Evolutionary conservation across 23 red algal species (phyloP).

Genomic region (Cyanidioschyzon merolae): DNA sequence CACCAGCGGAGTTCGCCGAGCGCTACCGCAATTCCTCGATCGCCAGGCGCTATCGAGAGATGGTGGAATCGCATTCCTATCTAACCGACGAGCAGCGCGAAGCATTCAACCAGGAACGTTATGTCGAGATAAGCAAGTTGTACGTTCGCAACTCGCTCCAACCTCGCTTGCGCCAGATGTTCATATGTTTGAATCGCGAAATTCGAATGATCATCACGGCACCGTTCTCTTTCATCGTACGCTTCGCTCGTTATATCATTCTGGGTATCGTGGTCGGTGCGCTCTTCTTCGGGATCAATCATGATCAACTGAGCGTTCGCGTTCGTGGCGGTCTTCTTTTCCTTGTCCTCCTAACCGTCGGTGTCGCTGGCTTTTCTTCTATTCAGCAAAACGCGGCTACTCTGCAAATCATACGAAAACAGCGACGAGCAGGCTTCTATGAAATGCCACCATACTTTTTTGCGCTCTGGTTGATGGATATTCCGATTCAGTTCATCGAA

Average conservation of each 20-base stretch:
- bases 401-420: slow-evolving; percentile 19
- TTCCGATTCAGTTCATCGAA: slow-evolving; percentile 26
- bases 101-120: background rate
- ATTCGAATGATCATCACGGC: background rate
- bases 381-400: background rate
- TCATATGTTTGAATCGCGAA: slow-evolving; percentile 6
- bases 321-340: slow-evolving; percentile 18
- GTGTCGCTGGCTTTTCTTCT: slow-evolving; percentile 17
- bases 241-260: slow-evolving; percentile 3
- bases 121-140: slow-evolving; percentile 12
- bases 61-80: background rate
- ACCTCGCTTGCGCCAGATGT: background rate
- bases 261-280: background rate
- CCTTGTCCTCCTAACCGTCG: slow-evolving; percentile 16
- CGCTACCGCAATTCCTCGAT: slow-evolving; percentile 16
- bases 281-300: slow-evolving; percentile 4
- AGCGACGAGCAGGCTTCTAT: slow-evolving; percentile 24
- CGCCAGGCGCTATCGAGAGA: background rate
- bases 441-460: slow-evolving; percentile 29
- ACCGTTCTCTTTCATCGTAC: slow-evolving; percentile 9
- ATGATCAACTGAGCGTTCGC: slow-evolving; percentile 1
- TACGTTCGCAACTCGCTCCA: slow-evolving; percentile 11
- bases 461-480: slow-evolving; percentile 13
- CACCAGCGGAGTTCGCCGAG: slow-evolving; percentile 29
- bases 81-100: slow-evolving; percentile 3